Base-by-base conservation (phyloP, 345 rosid species). In the Dipteronia sinensis region DNA sequence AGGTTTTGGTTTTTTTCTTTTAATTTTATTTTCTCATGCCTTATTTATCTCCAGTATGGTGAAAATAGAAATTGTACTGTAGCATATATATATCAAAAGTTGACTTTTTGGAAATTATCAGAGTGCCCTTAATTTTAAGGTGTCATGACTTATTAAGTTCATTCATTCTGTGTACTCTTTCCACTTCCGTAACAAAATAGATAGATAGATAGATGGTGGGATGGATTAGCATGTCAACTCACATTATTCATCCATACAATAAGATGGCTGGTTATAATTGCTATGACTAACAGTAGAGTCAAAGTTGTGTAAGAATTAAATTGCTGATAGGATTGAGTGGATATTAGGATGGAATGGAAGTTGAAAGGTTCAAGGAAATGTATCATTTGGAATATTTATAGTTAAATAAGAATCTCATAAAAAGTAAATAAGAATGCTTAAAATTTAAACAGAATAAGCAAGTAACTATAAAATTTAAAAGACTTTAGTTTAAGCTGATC, bases 351-450 rank as follows among this genome's bases (percentile, higher is more conserved):
- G 25, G 63, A 56, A 20, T 71, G 2, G 47, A 38, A 38, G 65
- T 72, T 72, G 51, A 56, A 58, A 56, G 65, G 22, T 72, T 72
- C 9, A 29, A 58, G 51, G 12, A 72, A 71, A 55, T 34, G 27
- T 31, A 12, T 9, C 9, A 71, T 55, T 71, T 3, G 15, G 65
- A 12, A 23, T 1, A 2, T 23, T 23, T 65, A 20, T 10, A 5
- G 17, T 20, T 25, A 34, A 46, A 72, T 13, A 31, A 23, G 34
- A 71, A 9, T 56, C 11, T 56, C 22, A 6, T 56, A 56, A 56
- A 56, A 4, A n/a, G 15, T 4, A 19, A 46, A 56, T n/a, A 71
- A 44, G 38, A 71, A 3, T 70, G 44, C 40, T 7, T 38, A 38
- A 38, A 66, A 70, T 51, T 16, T 34, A 10, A 56, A 31, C 29